These are phyloP conservation scores for Trametes hirsuta DNA, from an alignment of 1,284 basidiomycete genomes.

Conservation along the genomic window DNA sequence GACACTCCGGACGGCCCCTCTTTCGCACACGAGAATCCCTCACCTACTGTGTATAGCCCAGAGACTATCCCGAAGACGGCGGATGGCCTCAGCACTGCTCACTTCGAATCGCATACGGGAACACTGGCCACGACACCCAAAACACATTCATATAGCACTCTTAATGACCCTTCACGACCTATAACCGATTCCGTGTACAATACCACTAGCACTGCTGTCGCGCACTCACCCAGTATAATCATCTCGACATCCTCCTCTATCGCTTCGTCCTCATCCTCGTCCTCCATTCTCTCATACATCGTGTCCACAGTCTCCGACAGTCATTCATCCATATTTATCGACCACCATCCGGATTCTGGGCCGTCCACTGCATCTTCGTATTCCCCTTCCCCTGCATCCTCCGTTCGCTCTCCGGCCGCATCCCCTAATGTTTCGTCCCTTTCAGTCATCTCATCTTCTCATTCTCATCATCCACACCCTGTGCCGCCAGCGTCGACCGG, in stretches of 20 bases:
- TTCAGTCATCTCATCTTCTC: conserved; percentile 13
- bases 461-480: conserved; percentile 23
- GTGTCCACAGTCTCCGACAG: conserved; percentile 18
- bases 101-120: not conserved
- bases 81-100: not conserved
- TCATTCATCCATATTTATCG: conserved; percentile 20
- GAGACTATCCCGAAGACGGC: not conserved
- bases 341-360: conserved; percentile 12
- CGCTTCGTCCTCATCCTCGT: conserved; percentile 16
- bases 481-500: conserved; percentile 40
- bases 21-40: not conserved
- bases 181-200: conserved; percentile 20
- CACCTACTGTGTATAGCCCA: not conserved
- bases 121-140: not conserved
- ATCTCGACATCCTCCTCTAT: conserved; percentile 4
- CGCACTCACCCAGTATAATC: conserved; percentile 1
- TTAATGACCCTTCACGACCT: conserved; percentile 17
- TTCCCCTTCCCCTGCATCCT: conserved; percentile 10
- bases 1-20: not conserved
- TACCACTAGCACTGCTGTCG: not conserved
- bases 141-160: not conserved
- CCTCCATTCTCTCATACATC: conserved; percentile 12
- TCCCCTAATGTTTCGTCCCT: conserved; percentile 16
- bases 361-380: conserved; percentile 19
- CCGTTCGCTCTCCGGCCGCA: conserved; percentile 6